A percentile compares a stretch with the other conserved stretches of the same genome.
Evolutionary conservation across 257 asterid species (phyloP).

Genomic region (Nyctanthes arbortristis): DNA sequence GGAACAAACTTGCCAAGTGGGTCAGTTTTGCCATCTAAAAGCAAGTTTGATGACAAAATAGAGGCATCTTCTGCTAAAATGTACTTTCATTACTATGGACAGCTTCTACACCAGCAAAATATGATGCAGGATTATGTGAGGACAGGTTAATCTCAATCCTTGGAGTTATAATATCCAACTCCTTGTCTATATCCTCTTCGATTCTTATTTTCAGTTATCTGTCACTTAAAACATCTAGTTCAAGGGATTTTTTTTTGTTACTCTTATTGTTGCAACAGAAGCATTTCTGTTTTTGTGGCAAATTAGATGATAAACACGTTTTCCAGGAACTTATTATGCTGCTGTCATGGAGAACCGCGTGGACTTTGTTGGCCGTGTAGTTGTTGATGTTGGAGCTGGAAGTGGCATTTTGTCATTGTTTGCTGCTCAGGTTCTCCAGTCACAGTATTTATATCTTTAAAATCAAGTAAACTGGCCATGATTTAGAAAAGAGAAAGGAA

Average conservation of each 20-base stretch:
- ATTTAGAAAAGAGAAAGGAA: too few relatives aligned
- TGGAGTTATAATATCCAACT: conserved; percentile 23
- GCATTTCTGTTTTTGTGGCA: conserved; percentile 16
- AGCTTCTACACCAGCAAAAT: conserved; percentile 96
- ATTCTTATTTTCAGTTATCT: not conserved
- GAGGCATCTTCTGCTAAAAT: conserved; percentile 97
- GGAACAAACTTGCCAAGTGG: conserved; percentile 70
- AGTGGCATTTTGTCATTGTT: conserved; percentile 97
- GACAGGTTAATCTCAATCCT: conserved; percentile 82
- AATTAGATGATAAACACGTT: conserved; percentile 24
- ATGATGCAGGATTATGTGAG: conserved; percentile 99
- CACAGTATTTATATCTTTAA: conserved; percentile 15
- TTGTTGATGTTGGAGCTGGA: conserved; percentile 99
- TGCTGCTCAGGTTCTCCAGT: conserved; percentile 91
- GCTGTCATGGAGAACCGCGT: conserved; percentile 95
- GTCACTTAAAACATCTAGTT: conserved; percentile 1
- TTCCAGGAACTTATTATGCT: conserved; percentile 92
- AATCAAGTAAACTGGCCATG: conserved; percentile 13
- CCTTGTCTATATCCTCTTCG: conserved; percentile 7
- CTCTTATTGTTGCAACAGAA: conserved; percentile 4
- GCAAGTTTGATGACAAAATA: conserved; percentile 93
- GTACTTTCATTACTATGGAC: conserved; percentile 99
- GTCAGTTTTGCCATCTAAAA: conserved; percentile 41
- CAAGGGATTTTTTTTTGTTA: conserved; percentile 12
- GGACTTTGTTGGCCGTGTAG: conserved; percentile 77